These are phyloP conservation scores for Camelina hispida DNA, from an alignment of 345 rosid species.

Conservation along the genomic window DNA sequence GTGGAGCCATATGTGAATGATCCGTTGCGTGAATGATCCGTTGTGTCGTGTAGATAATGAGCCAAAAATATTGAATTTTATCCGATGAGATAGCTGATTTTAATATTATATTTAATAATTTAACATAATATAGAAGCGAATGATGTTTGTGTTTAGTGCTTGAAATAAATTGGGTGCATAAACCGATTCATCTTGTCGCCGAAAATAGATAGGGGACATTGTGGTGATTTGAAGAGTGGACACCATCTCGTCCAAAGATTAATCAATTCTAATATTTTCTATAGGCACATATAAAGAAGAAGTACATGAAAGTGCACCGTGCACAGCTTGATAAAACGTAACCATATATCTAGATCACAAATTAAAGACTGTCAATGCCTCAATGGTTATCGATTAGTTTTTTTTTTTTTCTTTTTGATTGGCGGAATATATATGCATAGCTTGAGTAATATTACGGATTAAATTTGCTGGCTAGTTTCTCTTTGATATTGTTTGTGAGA, in stretches of 20 bases:
- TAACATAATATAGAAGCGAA: slow-evolving; percentile 15
- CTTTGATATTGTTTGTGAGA: not conserved
- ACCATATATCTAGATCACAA: slow-evolving; percentile 7
- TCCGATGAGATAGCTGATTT: slow-evolving; percentile 6
- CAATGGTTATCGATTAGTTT: not conserved
- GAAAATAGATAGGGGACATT: slow-evolving; percentile 31
- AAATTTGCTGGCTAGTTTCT: too few species aligned
- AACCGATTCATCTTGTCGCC: slow-evolving; percentile 35
- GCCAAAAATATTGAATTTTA: not conserved
- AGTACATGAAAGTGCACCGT: slow-evolving; percentile 14
- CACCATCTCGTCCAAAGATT: slow-evolving; percentile 39
- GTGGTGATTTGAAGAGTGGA: slow-evolving; percentile 45
- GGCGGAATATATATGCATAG: not conserved
- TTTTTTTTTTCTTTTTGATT: not conserved
- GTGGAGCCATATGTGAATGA: slow-evolving; percentile 14
- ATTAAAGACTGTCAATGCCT: slow-evolving; percentile 7
- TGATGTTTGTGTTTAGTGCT: slow-evolving; percentile 36
- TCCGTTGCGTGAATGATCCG: slow-evolving; percentile 26
- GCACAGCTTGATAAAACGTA: not conserved
- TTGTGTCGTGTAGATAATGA: slow-evolving; percentile 20
- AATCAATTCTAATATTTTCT: slow-evolving; percentile 9
- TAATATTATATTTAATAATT: not conserved
- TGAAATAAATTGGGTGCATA: slow-evolving; percentile 31
- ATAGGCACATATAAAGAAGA: slow-evolving; percentile 3
- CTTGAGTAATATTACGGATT: not conserved